Evolutionary conservation across 805 yeast genomes (phyloP), one percentile per base, ranked within the genome.

Genomic region (Lipomyces yamadae): DNA sequence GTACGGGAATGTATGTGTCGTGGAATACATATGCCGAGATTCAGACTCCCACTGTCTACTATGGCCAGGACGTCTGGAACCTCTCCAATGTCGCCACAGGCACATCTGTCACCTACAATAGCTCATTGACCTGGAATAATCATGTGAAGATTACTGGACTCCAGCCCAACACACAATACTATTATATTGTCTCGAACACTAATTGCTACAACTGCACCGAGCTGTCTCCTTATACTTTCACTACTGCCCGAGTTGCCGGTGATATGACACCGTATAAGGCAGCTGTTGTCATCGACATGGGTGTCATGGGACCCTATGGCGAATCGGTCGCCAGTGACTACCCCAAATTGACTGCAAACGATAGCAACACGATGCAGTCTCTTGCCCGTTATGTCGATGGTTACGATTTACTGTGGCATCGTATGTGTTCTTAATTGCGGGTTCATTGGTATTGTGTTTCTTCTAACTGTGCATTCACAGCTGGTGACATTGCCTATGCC

Each of bases 401-500:
- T 24, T 66, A 32, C 35, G 71, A 62, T 15, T 52, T 68, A 15
- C 42, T 68, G 6, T 56, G 57, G 52, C 70, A 66, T 35, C 71
- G 70, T 66, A 61, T 8, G 70, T 55, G 42, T 32, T 34, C n/a
- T 3, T 56, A 5, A 24, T 4, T 1, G 18, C 24, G 54, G 7
- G 18, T 15, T 15, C 8, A 2, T 15, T 6, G 11, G 48, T 39
- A 29, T 7, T 18, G 18, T 32, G 4, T 2, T n/a, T 24, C 61
- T 50, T 34, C 61, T 50, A 37, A 54, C 54, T 15, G 7, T 2
- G 29, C 39, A 29, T 57, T n/a, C 24, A 24, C 24, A 59, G 72
- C 73, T 8, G 78, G 78, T 50, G 78, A 76, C 62, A 61, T 76
- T 58, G 76, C 75, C 30, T 76, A 76, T 58, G 76, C 78, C 11